Conservation (phyloP, 2,329 filamentous ascomycete species). For the Pyrenophora seminiperda region DNA sequence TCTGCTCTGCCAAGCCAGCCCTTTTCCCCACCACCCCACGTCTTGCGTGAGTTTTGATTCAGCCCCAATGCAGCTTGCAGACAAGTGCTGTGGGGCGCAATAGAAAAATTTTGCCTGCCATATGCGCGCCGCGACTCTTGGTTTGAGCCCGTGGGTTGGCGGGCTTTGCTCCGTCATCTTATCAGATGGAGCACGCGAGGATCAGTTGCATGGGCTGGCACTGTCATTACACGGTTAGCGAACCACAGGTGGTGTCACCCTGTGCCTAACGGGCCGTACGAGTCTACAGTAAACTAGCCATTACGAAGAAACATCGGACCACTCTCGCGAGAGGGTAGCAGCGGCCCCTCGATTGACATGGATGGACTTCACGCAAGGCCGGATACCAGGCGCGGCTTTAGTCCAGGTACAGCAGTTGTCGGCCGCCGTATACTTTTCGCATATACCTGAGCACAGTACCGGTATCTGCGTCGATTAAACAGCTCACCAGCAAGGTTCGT, state of each 20-base stretch:
- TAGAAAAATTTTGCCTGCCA: slow-evolving; percentile 38
- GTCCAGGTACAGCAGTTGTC: slow-evolving; percentile 27
- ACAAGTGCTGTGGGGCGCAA: slow-evolving; percentile 34
- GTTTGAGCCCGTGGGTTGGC: slow-evolving; percentile 17
- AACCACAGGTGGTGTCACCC: slow-evolving; percentile 22
- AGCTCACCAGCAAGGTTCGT: not conserved
- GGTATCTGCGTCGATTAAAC: slow-evolving; percentile 2
- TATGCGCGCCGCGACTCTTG: slow-evolving; percentile 25
- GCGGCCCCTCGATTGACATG: slow-evolving; percentile 24
- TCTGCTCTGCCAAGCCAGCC: slow-evolving; percentile 20
- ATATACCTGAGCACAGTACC: slow-evolving; percentile 12
- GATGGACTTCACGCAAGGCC: slow-evolving; percentile 21
- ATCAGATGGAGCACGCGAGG: slow-evolving; percentile 40
- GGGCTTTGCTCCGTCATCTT: slow-evolving; percentile 26
- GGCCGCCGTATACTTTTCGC: slow-evolving; percentile 23
- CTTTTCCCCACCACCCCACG: slow-evolving; percentile 27
- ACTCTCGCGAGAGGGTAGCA: slow-evolving; percentile 37
- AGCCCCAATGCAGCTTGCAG: slow-evolving; percentile 14
- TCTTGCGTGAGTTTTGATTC: slow-evolving; percentile 12
- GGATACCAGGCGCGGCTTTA: slow-evolving; percentile 23
- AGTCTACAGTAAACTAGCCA: slow-evolving; percentile 9
- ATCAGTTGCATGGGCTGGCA: slow-evolving; percentile 15
- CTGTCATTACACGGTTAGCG: slow-evolving; percentile 15
- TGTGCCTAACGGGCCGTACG: slow-evolving; percentile 28
- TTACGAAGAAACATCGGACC: slow-evolving; percentile 32